Conservation (phyloP, 106 monocot genomes). For the Agapanthus africanus region DNA sequence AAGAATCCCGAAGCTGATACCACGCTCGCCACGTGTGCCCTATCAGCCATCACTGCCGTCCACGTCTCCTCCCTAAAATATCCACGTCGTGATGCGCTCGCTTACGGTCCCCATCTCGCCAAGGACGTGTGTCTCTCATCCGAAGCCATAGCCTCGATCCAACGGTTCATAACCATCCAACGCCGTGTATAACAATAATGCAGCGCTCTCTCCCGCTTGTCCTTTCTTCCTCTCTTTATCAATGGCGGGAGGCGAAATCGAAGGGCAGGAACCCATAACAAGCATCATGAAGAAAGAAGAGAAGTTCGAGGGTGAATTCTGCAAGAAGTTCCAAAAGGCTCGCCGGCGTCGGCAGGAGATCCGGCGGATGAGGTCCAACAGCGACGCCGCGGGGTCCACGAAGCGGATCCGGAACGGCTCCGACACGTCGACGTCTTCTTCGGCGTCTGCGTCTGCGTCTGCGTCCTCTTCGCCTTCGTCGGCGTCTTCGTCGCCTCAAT, state of each 20-base stretch:
- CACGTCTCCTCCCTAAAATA: neutral
- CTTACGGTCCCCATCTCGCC: no score
- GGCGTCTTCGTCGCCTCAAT: neutral
- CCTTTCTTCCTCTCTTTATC: neutral
- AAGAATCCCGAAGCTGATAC: neutral
- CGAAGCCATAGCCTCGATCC: neutral
- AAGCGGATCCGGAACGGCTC: neutral
- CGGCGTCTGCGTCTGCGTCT: neutral
- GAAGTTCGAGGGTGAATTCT: slow-evolving; percentile 2
- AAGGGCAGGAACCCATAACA: neutral
- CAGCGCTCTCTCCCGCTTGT: neutral
- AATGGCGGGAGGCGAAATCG: neutral
- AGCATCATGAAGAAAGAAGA: neutral
- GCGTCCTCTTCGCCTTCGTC: neutral
- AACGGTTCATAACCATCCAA: neutral
- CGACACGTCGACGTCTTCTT: neutral
- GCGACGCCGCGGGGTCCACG: neutral
- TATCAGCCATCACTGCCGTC: neutral
- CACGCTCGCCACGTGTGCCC: neutral
- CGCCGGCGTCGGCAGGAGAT: slow-evolving; percentile 2
- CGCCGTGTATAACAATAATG: neutral
- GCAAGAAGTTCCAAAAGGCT: neutral
- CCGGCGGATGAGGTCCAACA: neutral
- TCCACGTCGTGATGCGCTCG: neutral
- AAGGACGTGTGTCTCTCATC: slow-evolving; percentile 3